Base-by-base conservation (phyloP, 2,329 filamentous ascomycete genomes). In the Chrysoporthe puriensis region DNA sequence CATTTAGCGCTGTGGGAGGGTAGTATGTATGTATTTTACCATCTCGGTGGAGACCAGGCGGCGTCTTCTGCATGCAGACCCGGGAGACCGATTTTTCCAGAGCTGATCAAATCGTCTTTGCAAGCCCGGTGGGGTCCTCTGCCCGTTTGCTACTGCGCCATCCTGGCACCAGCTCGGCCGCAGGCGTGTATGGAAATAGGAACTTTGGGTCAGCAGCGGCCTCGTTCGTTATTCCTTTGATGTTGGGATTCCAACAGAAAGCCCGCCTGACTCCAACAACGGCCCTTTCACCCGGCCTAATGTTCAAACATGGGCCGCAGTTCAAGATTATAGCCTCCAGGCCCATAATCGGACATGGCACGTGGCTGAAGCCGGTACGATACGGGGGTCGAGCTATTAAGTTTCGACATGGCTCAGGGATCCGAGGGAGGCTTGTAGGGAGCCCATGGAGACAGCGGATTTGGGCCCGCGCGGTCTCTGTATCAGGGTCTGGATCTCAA, bases 401-500 rank as follows among this genome's bases (percentile, higher is more conserved):
- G 59, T 68, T 68, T 70, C 63, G 68, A 63, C 68, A 68, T 70
- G 68, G 68, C 68, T 70, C 68, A 70, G 68, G 68, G 68, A 65
- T 69, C 48, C 54, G 63, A 42, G 68, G 44, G 66, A 61, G 68
- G 60, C 62, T 59, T 67, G 65, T 62, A 43, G 26, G 42, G 44
- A 60, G 36, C 57, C n/a, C 57, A 42, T 40, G 56, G 6, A 21
- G n/a, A 5, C 56, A 21, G 21, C 32, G 11, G 14, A 26, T 26
- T 26, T 26, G 26, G 26, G 26, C 26, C 26, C 26, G 26, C 26
- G 26, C 26, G 26, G 26, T 26, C 26, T 26, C 26, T 26, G 26
- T 50, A 26, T 65, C 63, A 36, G 46, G 43, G 56, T 59, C 63
- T 59, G 43, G 34, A 60, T 59, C 54, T 65, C 54, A 54, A 58